These are phyloP conservation scores for Lagenidium sp. DNA, from an alignment of 352 stramenopile species.

Conservation along the genomic window DNA sequence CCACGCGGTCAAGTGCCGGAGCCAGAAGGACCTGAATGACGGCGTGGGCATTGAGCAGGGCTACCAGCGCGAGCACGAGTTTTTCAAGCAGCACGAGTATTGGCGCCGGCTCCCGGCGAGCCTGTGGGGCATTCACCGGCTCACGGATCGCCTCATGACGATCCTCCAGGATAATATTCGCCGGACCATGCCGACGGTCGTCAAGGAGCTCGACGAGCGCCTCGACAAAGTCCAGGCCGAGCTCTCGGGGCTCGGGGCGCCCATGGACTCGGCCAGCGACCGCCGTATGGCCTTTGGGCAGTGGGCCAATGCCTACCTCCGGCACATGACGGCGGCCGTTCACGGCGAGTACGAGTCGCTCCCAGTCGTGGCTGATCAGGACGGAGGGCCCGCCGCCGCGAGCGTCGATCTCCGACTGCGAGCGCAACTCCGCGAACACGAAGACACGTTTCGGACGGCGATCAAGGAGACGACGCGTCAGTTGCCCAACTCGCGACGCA, in stretches of 20 bases:
- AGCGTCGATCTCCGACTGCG: slow-evolving; percentile 18
- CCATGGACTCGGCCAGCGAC: slow-evolving; percentile 1
- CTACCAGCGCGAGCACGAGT: slow-evolving; percentile 38
- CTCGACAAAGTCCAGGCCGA: slow-evolving; percentile 12
- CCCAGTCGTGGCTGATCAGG: not conserved
- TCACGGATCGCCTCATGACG: slow-evolving; percentile 25
- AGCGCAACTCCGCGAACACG: slow-evolving; percentile 18
- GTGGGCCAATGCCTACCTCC: slow-evolving; percentile 21
- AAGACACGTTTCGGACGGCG: slow-evolving; percentile 17
- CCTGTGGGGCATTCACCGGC: slow-evolving; percentile 22
- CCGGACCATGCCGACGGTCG: slow-evolving; percentile 30
- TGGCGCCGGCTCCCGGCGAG: slow-evolving; percentile 21
- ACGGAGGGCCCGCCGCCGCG: not conserved
- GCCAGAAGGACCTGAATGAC: slow-evolving; percentile 53
- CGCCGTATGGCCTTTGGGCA: slow-evolving; percentile 26
- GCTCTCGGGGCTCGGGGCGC: slow-evolving; percentile 15
- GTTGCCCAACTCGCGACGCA: not conserved
- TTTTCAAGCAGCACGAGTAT: slow-evolving; percentile 38
- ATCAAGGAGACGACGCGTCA: slow-evolving; percentile 9
- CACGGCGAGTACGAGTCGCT: slow-evolving; percentile 22
- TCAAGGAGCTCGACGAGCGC: slow-evolving; percentile 25
- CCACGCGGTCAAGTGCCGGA: slow-evolving; percentile 83
- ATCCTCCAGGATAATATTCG: slow-evolving; percentile 47
- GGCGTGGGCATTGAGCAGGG: slow-evolving; percentile 46
- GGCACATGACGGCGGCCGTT: slow-evolving; percentile 23